phyloP scores from a whole-genome alignment of 352 stramenopile genomes.

The Pythium graminicola region DNA sequence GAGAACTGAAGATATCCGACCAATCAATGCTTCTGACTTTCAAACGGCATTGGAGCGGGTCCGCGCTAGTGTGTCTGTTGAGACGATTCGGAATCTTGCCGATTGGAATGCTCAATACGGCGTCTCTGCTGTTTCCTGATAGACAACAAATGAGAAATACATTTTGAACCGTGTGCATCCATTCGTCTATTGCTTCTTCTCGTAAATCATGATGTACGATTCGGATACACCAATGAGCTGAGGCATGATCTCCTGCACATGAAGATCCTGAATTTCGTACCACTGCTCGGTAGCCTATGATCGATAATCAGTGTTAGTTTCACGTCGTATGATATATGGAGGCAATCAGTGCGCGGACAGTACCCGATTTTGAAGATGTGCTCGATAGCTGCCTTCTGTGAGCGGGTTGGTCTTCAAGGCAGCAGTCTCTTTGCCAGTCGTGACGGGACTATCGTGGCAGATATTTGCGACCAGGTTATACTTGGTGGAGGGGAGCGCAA shows the following conservation, averaged over 20 bases:
- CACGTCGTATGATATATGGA: slow-evolving; percentile 4
- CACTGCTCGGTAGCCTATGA: slow-evolving; percentile 89
- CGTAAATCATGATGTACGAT: slow-evolving; percentile 89
- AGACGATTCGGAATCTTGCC: slow-evolving; percentile 45
- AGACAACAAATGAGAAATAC: slow-evolving; percentile 1
- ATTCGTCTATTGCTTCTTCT: slow-evolving; percentile 56
- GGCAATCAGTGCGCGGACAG: background rate
- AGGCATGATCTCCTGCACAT: slow-evolving; percentile 96
- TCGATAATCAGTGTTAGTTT: background rate
- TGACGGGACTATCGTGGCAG: slow-evolving; percentile 93
- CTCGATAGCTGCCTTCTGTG: slow-evolving; percentile 95
- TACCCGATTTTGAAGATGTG: slow-evolving; percentile 93
- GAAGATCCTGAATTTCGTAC: slow-evolving; percentile 98
- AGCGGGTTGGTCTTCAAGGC: slow-evolving; percentile 86
- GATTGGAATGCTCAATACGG: slow-evolving; percentile 68
- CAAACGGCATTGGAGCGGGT: slow-evolving; percentile 44
- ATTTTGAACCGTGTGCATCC: no score
- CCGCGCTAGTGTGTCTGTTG: slow-evolving; percentile 60
- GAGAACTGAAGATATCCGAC: slow-evolving; percentile 51
- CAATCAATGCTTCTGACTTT: slow-evolving; percentile 58
- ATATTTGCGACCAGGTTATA: slow-evolving; percentile 98
- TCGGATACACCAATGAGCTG: slow-evolving; percentile 97
- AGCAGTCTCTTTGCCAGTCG: slow-evolving; percentile 86
- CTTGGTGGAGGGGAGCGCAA: slow-evolving; percentile 62
- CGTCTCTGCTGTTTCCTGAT: slow-evolving; percentile 37